These are phyloP conservation scores for Omphalotus guepiniiformis DNA, from an alignment of 768 basidiomycete genomes.

Conservation along the genomic window DNA sequence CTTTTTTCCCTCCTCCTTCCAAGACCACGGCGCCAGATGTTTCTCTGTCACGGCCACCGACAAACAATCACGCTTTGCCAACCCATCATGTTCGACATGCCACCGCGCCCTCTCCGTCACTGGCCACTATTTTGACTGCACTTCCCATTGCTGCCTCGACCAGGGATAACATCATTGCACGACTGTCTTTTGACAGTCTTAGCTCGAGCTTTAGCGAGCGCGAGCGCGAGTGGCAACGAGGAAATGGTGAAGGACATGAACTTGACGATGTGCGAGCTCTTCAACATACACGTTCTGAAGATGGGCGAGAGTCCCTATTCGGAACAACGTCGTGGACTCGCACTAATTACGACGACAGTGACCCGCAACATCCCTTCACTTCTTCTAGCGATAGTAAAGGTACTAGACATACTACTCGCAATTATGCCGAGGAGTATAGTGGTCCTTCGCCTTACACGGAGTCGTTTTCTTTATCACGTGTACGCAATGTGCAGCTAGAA, in stretches of 20 bases:
- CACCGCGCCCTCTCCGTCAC: slow-evolving; percentile 24
- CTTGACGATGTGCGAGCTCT: slow-evolving; percentile 35
- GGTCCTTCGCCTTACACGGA: not conserved
- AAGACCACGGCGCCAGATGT: slow-evolving; percentile 11
- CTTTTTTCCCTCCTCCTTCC: slow-evolving; percentile 51
- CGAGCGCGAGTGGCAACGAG: slow-evolving; percentile 26
- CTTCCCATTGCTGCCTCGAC: slow-evolving; percentile 50
- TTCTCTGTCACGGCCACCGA: too few species aligned
- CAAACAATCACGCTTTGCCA: slow-evolving; percentile 11
- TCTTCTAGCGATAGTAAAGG: not conserved
- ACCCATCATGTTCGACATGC: slow-evolving; percentile 13
- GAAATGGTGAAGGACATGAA: slow-evolving; percentile 38
- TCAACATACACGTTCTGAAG: slow-evolving; percentile 12
- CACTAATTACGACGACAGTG: not conserved
- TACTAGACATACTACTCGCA: not conserved
- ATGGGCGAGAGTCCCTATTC: not conserved
- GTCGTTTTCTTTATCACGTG: slow-evolving; percentile 3
- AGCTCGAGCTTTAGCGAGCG: slow-evolving; percentile 41
- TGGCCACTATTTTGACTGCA: slow-evolving; percentile 40
- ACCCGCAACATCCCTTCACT: not conserved
- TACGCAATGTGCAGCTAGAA: slow-evolving; percentile 49
- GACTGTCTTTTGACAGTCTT: slow-evolving; percentile 51
- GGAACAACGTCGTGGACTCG: not conserved
- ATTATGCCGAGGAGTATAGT: not conserved
- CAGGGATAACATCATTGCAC: slow-evolving; percentile 49